Conservation (phyloP, 176 grass and related monocot genomes). For the Triticum timopheevii region DNA sequence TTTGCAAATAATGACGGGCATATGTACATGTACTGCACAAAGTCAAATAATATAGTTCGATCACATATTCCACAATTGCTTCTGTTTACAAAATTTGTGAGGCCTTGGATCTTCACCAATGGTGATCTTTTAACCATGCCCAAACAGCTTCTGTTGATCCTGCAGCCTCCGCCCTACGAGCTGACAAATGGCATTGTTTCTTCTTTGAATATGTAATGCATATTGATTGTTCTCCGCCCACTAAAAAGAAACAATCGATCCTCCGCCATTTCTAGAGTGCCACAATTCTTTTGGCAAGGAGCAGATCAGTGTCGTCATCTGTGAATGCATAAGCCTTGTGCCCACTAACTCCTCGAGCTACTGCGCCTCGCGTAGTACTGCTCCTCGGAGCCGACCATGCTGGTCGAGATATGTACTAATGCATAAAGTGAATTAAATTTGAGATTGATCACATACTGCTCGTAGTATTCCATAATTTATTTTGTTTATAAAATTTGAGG, state of each 20-base stretch:
- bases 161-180: neutral
- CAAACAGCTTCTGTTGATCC: neutral
- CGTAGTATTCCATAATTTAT: neutral
- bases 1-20: conserved; percentile 17
- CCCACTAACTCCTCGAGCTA: neutral
- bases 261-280: neutral
- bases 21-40: conserved; percentile 29
- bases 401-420: neutral
- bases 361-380: neutral
- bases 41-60: neutral
- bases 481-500: neutral
- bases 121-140: neutral
- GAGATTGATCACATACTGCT: neutral
- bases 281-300: neutral
- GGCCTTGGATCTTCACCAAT: neutral
- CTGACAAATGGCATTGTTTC: neutral
- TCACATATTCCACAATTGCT: neutral
- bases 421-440: neutral
- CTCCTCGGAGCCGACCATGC: neutral
- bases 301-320: neutral
- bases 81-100: neutral
- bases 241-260: neutral
- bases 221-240: too few relatives aligned
- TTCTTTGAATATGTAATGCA: neutral
- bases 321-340: neutral